Percentiles rank a stretch among this genome's conserved stretches.
Evolutionary conservation across 2,329 filamentous ascomycete genomes (phyloP).

Genomic region (Pestalotiopsis sp.): DNA sequence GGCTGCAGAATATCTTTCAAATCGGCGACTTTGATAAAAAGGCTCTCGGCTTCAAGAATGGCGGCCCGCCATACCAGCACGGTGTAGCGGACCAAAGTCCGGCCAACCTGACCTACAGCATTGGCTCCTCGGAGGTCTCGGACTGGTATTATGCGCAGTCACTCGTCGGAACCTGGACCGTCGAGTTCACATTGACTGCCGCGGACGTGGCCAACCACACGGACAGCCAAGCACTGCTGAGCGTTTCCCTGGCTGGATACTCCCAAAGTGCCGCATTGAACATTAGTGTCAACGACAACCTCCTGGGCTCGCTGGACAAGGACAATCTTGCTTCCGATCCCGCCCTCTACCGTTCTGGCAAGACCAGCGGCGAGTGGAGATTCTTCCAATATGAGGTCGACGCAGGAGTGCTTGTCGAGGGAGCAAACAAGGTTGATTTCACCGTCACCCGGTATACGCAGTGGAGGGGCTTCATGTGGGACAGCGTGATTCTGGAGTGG

Average conservation of each 20-base stretch:
- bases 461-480: conserved; percentile 32
- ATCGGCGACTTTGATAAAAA: conserved; percentile 51
- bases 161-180: conserved; percentile 37
- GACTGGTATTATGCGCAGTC: conserved; percentile 56
- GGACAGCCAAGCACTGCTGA: conserved; percentile 36
- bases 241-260: conserved; percentile 47
- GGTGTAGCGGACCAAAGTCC: conserved; percentile 46
- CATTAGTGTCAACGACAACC: conserved; percentile 40
- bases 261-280: conserved; percentile 41
- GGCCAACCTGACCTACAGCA: conserved; percentile 46
- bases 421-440: conserved; percentile 27
- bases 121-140: conserved; percentile 37
- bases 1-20: conserved; percentile 46
- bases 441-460: conserved; percentile 24
- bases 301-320: conserved; percentile 42
- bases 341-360: conserved; percentile 48
- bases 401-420: conserved; percentile 19
- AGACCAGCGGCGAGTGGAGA: conserved; percentile 50
- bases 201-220: not conserved
- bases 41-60: conserved; percentile 44
- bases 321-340: conserved; percentile 42
- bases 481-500: conserved; percentile 31
- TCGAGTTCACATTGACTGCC: conserved; percentile 30
- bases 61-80: conserved; percentile 46
- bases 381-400: conserved; percentile 41